A percentile compares a stretch with the other conserved stretches of the same genome.
These are phyloP conservation scores for Colletotrichum kahawae DNA, from an alignment of 2,329 filamentous ascomycete species.

Conservation along the genomic window DNA sequence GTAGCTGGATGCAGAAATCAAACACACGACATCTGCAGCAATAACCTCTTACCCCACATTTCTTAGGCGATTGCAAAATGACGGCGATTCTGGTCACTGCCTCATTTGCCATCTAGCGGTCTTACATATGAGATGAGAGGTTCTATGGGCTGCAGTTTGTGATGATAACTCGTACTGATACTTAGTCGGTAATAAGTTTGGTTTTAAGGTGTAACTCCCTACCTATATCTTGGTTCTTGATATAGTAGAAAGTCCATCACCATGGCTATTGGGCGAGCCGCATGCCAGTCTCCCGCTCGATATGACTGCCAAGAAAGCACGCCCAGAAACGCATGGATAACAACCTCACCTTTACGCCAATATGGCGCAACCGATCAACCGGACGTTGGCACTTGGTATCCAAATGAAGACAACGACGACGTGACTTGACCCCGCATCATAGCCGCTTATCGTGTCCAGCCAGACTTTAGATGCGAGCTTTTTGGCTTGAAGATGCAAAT, in stretches of 20 bases:
- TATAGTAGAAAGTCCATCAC: neutral
- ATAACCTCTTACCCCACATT: neutral
- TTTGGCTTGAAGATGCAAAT: neutral
- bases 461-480: neutral
- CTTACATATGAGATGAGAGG: neutral
- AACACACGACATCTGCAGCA: neutral
- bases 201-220: neutral
- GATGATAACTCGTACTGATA: neutral
- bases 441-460: neutral
- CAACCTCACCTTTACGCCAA: neutral
- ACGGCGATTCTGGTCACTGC: neutral
- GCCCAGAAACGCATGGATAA: neutral
- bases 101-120: neutral
- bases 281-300: neutral
- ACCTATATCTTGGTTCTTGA: neutral
- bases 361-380: neutral
- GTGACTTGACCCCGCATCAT: neutral
- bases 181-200: neutral
- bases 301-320: neutral
- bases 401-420: neutral
- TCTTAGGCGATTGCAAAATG: neutral
- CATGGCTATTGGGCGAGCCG: neutral
- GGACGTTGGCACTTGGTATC: neutral
- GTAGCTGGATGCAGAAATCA: neutral
- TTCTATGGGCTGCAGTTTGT: neutral